Percentiles rank a stretch among this genome's conserved stretches.
Evolutionary conservation across 2,329 filamentous ascomycete species (phyloP).

Genomic region (Ophiostoma novo-ulmi): DNA sequence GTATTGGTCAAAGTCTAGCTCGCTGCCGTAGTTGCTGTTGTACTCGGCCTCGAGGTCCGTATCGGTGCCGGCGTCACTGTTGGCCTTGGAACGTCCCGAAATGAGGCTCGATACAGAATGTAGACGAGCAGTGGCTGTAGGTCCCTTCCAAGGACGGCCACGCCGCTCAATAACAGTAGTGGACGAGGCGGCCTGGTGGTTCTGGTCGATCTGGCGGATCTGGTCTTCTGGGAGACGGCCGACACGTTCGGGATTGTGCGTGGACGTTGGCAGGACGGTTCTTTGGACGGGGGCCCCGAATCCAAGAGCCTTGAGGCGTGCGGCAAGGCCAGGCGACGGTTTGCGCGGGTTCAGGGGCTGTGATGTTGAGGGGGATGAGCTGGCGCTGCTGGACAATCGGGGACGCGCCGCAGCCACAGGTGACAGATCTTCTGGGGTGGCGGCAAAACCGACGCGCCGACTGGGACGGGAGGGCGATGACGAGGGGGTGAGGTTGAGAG

Average conservation of each 20-base stretch:
- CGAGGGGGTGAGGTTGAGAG: conserved; percentile 21
- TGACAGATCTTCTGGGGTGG: conserved; percentile 6
- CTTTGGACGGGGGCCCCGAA: conserved; percentile 46
- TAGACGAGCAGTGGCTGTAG: conserved; percentile 39
- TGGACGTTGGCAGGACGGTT: conserved; percentile 35
- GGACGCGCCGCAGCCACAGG: conserved; percentile 6
- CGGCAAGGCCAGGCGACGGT: conserved; percentile 59
- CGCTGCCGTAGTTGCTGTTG: conserved; percentile 26
- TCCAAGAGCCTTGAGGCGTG: conserved; percentile 59
- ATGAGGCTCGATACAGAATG: conserved; percentile 31
- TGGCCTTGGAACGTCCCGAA: conserved; percentile 17
- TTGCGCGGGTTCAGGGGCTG: conserved; percentile 42
- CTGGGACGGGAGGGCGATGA: conserved; percentile 23
- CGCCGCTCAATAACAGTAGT: conserved; percentile 54
- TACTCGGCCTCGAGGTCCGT: conserved; percentile 28
- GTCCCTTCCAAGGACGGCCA: conserved; percentile 68
- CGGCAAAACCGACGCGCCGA: conserved; percentile 26
- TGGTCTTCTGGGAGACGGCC: conserved; percentile 67
- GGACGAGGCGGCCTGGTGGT: conserved; percentile 54
- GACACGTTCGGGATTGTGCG: conserved; percentile 44
- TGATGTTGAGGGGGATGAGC: conserved; percentile 29
- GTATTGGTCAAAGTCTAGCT: conserved; percentile 4
- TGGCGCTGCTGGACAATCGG: conserved; percentile 8
- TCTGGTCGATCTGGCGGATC: conserved; percentile 62
- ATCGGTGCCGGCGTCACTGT: conserved; percentile 22